Percentiles rank a stretch among this genome's conserved stretches.
These are phyloP conservation scores for Carex kokanica DNA, from an alignment of 176 grass and related monocot genomes.

Conservation along the genomic window DNA sequence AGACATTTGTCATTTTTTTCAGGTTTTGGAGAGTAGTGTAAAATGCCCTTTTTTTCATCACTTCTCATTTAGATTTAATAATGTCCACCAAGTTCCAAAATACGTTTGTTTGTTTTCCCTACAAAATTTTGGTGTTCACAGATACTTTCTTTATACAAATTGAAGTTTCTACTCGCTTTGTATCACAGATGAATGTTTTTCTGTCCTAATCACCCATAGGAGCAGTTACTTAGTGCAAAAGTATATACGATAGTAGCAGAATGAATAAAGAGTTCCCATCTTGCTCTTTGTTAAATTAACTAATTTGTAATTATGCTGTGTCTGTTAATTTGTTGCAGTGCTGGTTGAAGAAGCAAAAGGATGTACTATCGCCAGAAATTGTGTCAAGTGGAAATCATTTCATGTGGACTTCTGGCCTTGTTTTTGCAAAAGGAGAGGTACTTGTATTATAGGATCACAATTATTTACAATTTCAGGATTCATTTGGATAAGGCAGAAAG, in stretches of 20 bases:
- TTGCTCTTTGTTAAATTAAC: not conserved
- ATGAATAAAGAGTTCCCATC: not conserved
- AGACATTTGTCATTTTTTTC: not conserved
- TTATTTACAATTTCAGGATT: not conserved
- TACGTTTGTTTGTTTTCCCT: no score
- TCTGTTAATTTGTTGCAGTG: slow-evolving; percentile 38
- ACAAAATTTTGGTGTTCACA: not conserved
- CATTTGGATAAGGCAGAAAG: not conserved
- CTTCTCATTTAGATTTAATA: no score
- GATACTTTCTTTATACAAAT: not conserved
- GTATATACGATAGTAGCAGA: not conserved
- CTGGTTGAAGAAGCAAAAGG: slow-evolving; percentile 86
- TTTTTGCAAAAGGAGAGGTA: slow-evolving; percentile 65
- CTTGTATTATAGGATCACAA: slow-evolving; percentile 10
- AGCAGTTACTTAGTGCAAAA: not conserved
- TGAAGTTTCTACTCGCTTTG: not conserved
- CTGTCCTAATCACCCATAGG: not conserved
- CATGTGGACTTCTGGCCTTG: slow-evolving; percentile 84
- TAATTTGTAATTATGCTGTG: not conserved
- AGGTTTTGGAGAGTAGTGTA: no score
- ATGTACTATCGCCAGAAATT: slow-evolving; percentile 54
- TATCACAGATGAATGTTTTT: not conserved
- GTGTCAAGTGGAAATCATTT: slow-evolving; percentile 44
- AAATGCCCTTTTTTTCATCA: no score
- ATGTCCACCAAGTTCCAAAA: no score